Percentiles rank a stretch among this genome's conserved stretches.
phyloP scores from a whole-genome alignment of 1,284 basidiomycete genomes.

The Melampsora abietis-canadensis region DNA sequence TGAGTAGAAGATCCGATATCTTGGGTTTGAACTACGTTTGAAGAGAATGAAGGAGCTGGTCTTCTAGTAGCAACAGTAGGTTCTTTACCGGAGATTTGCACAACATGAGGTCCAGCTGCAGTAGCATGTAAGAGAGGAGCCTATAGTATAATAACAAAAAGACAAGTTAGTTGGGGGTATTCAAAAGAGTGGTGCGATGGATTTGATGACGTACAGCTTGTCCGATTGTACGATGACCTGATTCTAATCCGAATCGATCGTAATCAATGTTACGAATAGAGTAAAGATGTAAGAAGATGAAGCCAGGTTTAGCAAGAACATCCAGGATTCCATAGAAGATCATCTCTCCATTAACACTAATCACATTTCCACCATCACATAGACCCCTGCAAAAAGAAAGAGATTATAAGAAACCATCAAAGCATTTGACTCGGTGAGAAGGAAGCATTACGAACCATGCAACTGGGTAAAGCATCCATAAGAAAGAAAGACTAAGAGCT shows the following conservation, averaged over 20 bases:
- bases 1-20: no score
- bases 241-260: slow-evolving; percentile 44
- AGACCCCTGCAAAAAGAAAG: slow-evolving; percentile 56
- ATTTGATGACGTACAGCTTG: background rate
- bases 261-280: slow-evolving; percentile 49
- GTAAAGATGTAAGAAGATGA: slow-evolving; percentile 50
- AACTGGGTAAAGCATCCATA: slow-evolving; percentile 60
- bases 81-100: no score
- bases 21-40: no score
- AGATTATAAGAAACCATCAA: no score
- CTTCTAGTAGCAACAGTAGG: no score
- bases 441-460: slow-evolving; percentile 52
- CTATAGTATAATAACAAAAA: no score
- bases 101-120: no score
- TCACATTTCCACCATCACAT: slow-evolving; percentile 59
- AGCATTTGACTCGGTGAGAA: background rate
- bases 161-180: no score
- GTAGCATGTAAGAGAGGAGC: no score
- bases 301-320: slow-evolving; percentile 58
- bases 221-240: background rate
- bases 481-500: slow-evolving; percentile 55
- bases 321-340: slow-evolving; percentile 64
- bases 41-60: no score
- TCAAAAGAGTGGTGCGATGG: no score
- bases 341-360: slow-evolving; percentile 57